phyloP scores from a whole-genome alignment of 2,329 filamentous ascomycete species.

The Alternaria conjuncta region DNA sequence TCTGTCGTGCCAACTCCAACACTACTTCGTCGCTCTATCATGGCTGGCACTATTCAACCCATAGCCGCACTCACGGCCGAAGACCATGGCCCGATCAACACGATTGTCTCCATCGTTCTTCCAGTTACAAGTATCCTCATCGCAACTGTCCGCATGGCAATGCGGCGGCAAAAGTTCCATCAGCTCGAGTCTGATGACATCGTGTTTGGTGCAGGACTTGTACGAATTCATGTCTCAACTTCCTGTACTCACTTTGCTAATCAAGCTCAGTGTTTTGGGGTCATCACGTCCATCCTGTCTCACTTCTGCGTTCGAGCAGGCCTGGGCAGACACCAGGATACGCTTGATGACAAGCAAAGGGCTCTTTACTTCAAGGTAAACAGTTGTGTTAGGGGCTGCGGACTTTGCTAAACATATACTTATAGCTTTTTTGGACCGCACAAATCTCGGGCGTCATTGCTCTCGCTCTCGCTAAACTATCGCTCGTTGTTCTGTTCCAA shows the following conservation, averaged over 20 bases:
- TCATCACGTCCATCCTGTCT: constrained; percentile 4
- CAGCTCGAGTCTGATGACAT: constrained; percentile 3
- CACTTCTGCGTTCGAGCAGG: neutral
- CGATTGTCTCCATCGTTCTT: constrained; percentile 13
- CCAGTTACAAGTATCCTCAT: constrained; percentile 6
- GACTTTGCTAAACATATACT: neutral
- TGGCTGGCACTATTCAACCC: neutral
- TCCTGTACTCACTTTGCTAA: neutral
- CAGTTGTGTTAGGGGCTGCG: neutral
- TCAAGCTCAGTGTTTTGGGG: neutral
- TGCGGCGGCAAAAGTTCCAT: constrained; percentile 2
- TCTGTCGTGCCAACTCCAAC: neutral
- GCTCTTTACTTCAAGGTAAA: constrained; percentile 18
- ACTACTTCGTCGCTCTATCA: neutral
- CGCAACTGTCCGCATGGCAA: constrained; percentile 1
- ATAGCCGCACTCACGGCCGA: constrained; percentile 3
- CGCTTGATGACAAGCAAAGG: neutral
- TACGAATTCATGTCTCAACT: neutral
- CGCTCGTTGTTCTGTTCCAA: constrained; percentile 8
- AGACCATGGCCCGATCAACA: constrained; percentile 8
- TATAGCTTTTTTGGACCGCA: constrained; percentile 7
- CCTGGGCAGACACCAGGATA: constrained; percentile 6
- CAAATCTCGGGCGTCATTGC: constrained; percentile 13
- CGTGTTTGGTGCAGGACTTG: neutral
- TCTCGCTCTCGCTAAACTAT: constrained; percentile 15